These are phyloP conservation scores for Solioccasus polychromus DNA, from an alignment of 768 basidiomycete species.

Conservation along the genomic window DNA sequence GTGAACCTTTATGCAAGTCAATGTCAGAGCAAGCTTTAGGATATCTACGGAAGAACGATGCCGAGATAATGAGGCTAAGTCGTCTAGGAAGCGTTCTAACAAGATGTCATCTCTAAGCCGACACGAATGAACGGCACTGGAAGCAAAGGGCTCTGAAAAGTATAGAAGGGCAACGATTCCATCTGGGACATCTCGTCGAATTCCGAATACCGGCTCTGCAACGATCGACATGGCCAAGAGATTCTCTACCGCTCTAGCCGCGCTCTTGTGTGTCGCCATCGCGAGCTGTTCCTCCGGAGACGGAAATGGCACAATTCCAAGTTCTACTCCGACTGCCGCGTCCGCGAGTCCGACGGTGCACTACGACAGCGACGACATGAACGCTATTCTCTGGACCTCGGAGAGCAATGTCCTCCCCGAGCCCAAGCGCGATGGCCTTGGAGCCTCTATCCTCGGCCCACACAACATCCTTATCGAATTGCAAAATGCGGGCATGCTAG, in stretches of 20 bases:
- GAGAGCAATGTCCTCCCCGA: conserved; percentile 27
- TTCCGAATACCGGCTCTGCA: too few species aligned
- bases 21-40: too few species aligned
- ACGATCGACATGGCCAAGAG: conserved; percentile 5
- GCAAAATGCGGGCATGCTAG: conserved; percentile 55
- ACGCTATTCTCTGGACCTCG: conserved; percentile 38
- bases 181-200: too few species aligned
- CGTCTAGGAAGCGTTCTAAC: too few species aligned
- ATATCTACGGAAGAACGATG: too few species aligned
- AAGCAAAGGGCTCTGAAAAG: too few species aligned
- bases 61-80: too few species aligned
- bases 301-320: too few species aligned
- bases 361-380: conserved; percentile 40
- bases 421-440: conserved; percentile 42
- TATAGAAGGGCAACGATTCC: too few species aligned
- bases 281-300: conserved; percentile 3
- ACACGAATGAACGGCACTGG: too few species aligned
- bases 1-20: too few species aligned
- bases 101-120: too few species aligned
- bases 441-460: conserved; percentile 50
- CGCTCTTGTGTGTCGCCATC: conserved; percentile 5
- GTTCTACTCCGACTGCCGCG: conserved; percentile 21
- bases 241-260: background rate
- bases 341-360: conserved; percentile 40
- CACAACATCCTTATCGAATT: conserved; percentile 50